Base-by-base conservation (phyloP, 352 stramenopile genomes). In the Globisporangium canariense region DNA sequence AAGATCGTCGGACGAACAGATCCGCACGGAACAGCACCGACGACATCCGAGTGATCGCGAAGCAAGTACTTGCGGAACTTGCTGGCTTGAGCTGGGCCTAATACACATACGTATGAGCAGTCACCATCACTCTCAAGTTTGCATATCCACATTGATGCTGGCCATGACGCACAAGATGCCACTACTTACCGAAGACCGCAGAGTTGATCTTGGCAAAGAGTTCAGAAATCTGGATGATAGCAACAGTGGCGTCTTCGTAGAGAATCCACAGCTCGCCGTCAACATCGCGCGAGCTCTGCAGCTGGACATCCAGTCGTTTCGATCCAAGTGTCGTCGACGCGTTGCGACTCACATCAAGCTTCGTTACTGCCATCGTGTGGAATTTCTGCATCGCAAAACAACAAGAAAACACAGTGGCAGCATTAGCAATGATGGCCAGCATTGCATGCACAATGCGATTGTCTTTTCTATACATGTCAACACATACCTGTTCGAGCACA, bases 31-130 rank as follows among this genome's bases (percentile, higher is more conserved):
- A 86, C 56, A 2, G 82, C 81, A 36, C 78, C 65, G n/a, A 84
- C 56, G 10, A 91, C 74, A n/a, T 90, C 73, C 6, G 73, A 67
- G 54, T 93, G 86, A 32, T 91, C 79, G n/a, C 79, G 80, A 4
- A 93, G 68, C 30, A 67, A 75, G 46, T 93, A 95, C 62, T 95
- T 95, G 55, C 85, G 76, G 43, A 93, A 91, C 64, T 91, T 92
- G 65, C 73, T 87, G 18, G 74, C 85, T 62, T 93, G 83, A 0
- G 81, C 79, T 14, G 81, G 78, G 5, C 79, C 76, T 83, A 53
- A 16, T 61, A 25, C 11, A 16, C 4, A 45, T 10, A 16, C 4
- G 57, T 10, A 62, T 25, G 6, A 16, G n/a, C 52, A 28, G 34
- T 13, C 0, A 58, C 36, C 18, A 20, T 2, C 9, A 22, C 22